Evolutionary conservation across 2,329 filamentous ascomycete genomes (phyloP), one percentile per base, ranked within the genome.

Genomic region (Geosmithia morbida): DNA sequence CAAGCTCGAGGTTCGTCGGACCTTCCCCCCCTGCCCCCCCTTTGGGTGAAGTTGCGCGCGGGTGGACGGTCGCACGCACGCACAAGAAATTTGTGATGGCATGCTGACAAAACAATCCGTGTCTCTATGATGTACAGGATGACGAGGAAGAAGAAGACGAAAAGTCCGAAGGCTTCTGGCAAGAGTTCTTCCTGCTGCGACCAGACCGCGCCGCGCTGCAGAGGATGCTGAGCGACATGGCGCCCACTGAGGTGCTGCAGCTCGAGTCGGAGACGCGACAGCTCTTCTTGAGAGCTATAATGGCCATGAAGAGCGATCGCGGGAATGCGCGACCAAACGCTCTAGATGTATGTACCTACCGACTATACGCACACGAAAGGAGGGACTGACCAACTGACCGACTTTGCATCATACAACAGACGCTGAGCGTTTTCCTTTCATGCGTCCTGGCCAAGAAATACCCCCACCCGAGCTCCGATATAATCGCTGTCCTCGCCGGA

Each of bases 381-480:
- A 6, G 40, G n/a, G 7, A 16, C 7, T 19, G 18, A 16, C 18
- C 6, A 41, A 16, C 18, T 41, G 40, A 19, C 18, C n/a, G n/a
- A 19, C 40, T 16, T 30, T 6, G 7, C 11, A 7, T 11, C 11
- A 11, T 30, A 6, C 29, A 7, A 6, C 62, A 97, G 86, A 97
- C 89, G 51, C 75, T 97, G 59, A 88, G 84, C 62, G 81, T 85
- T 44, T 96, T 97, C 65, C 75, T 98, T 60, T 81, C 83, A 45
- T 80, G 81, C 48, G 75, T 94, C 17, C 71, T 97, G 51, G 77
- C 78, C 49, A 98, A 97, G 66, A 87, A 84, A 62, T 98, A 94
- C 63, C 88, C 86, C 20, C 96, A 96, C 57, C 86, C 89, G 6
- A 96, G 88, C 63, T 92, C 92, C 45, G 92, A 97, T 64, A 85